Evolutionary conservation across 73 alveolate genomes (phyloP).

Genomic region (Uronychia setigera): DNA sequence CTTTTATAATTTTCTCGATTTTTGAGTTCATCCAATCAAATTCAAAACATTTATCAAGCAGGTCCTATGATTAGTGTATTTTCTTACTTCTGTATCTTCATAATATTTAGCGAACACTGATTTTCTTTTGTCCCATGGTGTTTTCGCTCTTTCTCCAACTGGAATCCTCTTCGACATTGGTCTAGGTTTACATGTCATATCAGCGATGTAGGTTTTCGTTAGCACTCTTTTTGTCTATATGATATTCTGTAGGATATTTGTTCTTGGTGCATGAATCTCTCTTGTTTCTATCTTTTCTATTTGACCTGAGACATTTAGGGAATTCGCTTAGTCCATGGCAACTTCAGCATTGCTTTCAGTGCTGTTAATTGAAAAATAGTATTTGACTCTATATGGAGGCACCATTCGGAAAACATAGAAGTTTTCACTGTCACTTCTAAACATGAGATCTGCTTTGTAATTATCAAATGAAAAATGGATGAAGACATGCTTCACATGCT

Average conservation of each 20-base stretch:
- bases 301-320: background rate
- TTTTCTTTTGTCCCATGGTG: slow-evolving; percentile 68
- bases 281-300: slow-evolving; percentile 1
- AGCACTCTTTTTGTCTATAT: slow-evolving; percentile 26
- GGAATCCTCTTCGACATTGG: slow-evolving; percentile 25
- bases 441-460: slow-evolving; percentile 64
- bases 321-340: background rate
- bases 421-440: slow-evolving; percentile 24
- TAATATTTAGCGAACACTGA: slow-evolving; percentile 64
- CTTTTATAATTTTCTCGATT: slow-evolving; percentile 68
- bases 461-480: slow-evolving; percentile 78
- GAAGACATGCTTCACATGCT: slow-evolving; percentile 51
- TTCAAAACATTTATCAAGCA: slow-evolving; percentile 82
- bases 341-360: background rate
- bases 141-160: slow-evolving; percentile 31
- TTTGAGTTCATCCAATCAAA: slow-evolving; percentile 84
- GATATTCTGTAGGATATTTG: slow-evolving; percentile 17
- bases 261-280: slow-evolving; percentile 18
- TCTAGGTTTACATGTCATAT: slow-evolving; percentile 24
- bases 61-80: slow-evolving; percentile 24
- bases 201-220: slow-evolving; percentile 28
- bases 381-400: slow-evolving; percentile 76
- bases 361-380: slow-evolving; percentile 70
- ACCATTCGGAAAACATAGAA: slow-evolving; percentile 69
- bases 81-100: slow-evolving; percentile 51